phyloP scores from a whole-genome alignment of 2,329 filamentous ascomycete species.

The Beauveria varroae region DNA sequence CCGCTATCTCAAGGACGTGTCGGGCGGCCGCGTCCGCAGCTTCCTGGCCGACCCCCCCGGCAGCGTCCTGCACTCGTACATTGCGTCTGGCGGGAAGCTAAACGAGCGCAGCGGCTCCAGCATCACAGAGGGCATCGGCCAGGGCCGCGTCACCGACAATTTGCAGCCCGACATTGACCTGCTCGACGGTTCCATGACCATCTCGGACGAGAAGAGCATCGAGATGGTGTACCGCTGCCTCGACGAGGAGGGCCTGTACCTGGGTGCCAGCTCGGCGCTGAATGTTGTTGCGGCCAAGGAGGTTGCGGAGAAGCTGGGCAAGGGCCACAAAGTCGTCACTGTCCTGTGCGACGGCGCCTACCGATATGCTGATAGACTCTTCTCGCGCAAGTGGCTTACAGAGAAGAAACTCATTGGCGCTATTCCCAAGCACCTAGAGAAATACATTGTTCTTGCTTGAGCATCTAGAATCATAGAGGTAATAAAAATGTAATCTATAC shows the following conservation, averaged over 20 bases:
- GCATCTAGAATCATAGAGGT: background rate
- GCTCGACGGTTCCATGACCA: conserved; percentile 75
- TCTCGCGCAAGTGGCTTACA: conserved; percentile 84
- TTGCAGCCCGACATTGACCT: conserved; percentile 75
- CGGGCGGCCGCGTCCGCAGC: conserved; percentile 69
- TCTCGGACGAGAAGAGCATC: conserved; percentile 89
- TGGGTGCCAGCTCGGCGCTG: conserved; percentile 86
- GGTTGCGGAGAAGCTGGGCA: conserved; percentile 82
- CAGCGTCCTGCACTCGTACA: conserved; percentile 86
- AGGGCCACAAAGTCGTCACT: conserved; percentile 85
- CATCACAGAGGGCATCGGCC: conserved; percentile 96
- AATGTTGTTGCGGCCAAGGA: conserved; percentile 96
- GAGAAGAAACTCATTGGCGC: conserved; percentile 75
- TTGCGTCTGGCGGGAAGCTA: conserved; percentile 75
- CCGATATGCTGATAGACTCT: conserved; percentile 86
- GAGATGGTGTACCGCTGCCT: conserved; percentile 96
- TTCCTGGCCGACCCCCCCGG: conserved; percentile 93
- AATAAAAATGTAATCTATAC: conserved; percentile 10
- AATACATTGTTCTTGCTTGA: conserved; percentile 88
- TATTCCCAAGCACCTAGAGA: conserved; percentile 77
- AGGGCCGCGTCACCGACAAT: conserved; percentile 95
- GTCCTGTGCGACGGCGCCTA: conserved; percentile 96
- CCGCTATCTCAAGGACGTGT: conserved; percentile 78
- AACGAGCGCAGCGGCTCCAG: conserved; percentile 74
- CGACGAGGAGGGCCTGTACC: conserved; percentile 91